Evolutionary conservation across 768 basidiomycete species (phyloP), one percentile per base, ranked within the genome.

Genomic region (Nidularia pulvinata): DNA sequence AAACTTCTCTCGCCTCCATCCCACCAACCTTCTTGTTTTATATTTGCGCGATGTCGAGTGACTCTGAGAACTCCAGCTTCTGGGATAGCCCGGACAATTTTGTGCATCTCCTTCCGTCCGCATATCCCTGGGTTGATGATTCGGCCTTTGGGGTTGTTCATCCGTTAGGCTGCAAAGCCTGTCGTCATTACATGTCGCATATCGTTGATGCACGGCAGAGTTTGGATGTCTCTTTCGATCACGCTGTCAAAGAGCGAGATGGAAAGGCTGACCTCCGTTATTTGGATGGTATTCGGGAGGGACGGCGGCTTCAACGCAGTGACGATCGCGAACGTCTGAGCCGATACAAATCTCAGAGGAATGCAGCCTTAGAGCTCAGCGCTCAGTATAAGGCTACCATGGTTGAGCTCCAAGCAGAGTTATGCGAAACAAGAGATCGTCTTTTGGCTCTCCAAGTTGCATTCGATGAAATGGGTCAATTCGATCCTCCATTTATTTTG

Each of bases 371-470:
- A 0, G 57, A 53, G 25, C 32, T 50, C 25, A 35, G 52, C 9
- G 30, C 52, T 4, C 51, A 49, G 7, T 51, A 59, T 33, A 53
- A 56, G 22, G 53, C 50, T 1, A 56, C 61, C 35, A 51, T 66
- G 6, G 48, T 53, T 14, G 35, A 53, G 11, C 51, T 60, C 10
- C 45, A 57, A 11, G 46, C 58, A 34, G 63, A 67, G 42, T 49
- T 70, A 5, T 5, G 19, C 13, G 50, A 52, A 16, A 47, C 66
- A 16, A 51, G 61, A 42, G 61, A 70, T 42, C 54, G 62, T 6
- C 51, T 68, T 5, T 32, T 61, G 6, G 62, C 63, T 6, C 50
- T 69, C 25, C 60, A 60, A 48, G 46, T 61, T n/a, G 58, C 61
- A 0, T 63, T 60, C 42, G 60, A 62, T 16, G 60, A 61, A 11